phyloP scores from a whole-genome alignment of 2,329 filamentous ascomycete species.

The Lasiodiplodia sp. region DNA sequence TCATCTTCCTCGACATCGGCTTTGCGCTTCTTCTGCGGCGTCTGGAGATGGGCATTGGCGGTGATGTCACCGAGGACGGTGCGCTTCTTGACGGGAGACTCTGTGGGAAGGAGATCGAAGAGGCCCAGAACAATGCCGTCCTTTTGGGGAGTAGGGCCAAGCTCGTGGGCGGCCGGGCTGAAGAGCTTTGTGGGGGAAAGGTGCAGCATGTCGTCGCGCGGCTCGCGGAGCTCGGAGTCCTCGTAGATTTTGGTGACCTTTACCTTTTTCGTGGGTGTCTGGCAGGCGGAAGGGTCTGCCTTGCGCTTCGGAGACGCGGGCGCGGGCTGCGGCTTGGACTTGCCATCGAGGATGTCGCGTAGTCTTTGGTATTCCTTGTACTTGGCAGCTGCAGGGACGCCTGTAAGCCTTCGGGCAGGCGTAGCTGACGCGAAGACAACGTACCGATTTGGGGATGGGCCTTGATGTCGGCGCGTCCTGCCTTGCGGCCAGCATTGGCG shows the following conservation, averaged over 20 bases:
- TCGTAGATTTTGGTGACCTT: background rate
- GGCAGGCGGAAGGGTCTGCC: conserved; percentile 33
- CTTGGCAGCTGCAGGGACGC: conserved; percentile 63
- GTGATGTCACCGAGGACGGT: conserved; percentile 41
- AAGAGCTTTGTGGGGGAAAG: conserved; percentile 67
- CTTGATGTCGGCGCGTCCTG: conserved; percentile 78
- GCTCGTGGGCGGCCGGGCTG: conserved; percentile 56
- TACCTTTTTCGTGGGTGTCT: conserved; percentile 42
- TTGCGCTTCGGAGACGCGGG: conserved; percentile 39
- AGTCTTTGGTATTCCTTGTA: conserved; percentile 79
- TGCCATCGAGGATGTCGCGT: conserved; percentile 49
- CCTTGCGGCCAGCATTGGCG: conserved; percentile 71
- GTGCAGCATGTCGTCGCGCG: conserved; percentile 39
- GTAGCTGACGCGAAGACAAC: conserved; percentile 32
- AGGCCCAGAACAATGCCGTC: conserved; percentile 79
- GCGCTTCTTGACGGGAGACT: conserved; percentile 48
- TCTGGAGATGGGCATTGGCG: conserved; percentile 44
- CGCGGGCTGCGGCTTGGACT: conserved; percentile 42
- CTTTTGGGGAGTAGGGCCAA: conserved; percentile 81
- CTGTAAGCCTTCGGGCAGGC: conserved; percentile 8
- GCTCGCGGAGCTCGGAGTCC: conserved; percentile 1
- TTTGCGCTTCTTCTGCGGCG: conserved; percentile 46
- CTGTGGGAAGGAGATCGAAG: conserved; percentile 72
- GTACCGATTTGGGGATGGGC: conserved; percentile 73
- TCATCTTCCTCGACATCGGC: conserved; percentile 15